Evolutionary conservation across 2,329 filamentous ascomycete species (phyloP).

Genomic region (Penicillium sp.): DNA sequence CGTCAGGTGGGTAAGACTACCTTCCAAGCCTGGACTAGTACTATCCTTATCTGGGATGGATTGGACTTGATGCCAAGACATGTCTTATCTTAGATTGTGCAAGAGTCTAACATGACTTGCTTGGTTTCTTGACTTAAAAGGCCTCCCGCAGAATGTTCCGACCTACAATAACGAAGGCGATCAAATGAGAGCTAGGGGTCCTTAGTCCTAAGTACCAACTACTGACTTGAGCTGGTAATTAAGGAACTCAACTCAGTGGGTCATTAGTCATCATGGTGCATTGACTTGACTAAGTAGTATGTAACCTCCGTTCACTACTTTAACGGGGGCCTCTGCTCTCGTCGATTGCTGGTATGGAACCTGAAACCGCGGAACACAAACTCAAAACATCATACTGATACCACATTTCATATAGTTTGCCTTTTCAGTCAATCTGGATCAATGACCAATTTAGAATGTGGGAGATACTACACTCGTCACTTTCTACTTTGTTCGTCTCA

Average conservation of each 20-base stretch:
- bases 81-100: background rate
- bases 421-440: background rate
- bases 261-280: background rate
- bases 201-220: too few species aligned
- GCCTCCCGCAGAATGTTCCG: too few species aligned
- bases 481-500: constrained; percentile 14
- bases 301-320: too few species aligned
- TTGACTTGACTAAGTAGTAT: too few species aligned
- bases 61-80: too few species aligned
- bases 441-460: background rate
- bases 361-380: background rate
- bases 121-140: too few species aligned
- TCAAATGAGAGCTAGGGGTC: too few species aligned
- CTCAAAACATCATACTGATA: background rate
- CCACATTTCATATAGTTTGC: background rate
- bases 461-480: background rate
- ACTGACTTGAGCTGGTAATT: too few species aligned
- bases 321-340: too few species aligned
- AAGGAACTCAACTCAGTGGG: too few species aligned
- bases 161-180: too few species aligned
- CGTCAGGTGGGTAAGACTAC: background rate
- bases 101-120: too few species aligned
- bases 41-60: background rate
- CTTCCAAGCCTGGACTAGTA: background rate
- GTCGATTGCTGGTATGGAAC: background rate